phyloP scores from a whole-genome alignment of 495 filamentous ascomycete species.

The Podospora pseudocomata region DNA sequence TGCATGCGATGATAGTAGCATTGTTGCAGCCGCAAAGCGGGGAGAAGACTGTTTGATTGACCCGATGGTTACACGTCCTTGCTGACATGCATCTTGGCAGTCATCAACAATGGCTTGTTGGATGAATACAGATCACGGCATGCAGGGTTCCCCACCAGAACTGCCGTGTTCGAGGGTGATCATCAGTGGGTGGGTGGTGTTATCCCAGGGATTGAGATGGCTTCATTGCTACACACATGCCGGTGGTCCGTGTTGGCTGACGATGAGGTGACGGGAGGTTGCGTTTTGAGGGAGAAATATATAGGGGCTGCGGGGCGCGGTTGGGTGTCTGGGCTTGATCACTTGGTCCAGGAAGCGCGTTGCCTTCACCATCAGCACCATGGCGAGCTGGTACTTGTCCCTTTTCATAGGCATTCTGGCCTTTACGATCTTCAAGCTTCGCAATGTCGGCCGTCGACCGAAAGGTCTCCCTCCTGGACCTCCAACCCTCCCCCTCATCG shows the following conservation, averaged over 20 bases:
- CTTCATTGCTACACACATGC: neutral
- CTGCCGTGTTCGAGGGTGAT: neutral
- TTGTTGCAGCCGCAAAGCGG: neutral
- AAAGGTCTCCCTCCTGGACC: conserved; percentile 23
- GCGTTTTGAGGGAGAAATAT: neutral
- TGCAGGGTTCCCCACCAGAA: neutral
- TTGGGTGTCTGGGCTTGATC: neutral
- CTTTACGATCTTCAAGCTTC: neutral
- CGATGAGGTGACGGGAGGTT: neutral
- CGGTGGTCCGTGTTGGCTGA: neutral
- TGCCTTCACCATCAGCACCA: neutral
- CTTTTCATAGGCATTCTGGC: neutral
- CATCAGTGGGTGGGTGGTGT: neutral
- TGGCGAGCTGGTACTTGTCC: neutral
- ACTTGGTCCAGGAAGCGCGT: neutral
- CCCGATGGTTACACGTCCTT: neutral
- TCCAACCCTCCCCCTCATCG: conserved; percentile 21
- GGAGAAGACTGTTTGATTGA: neutral
- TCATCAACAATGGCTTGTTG: neutral
- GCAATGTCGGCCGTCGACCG: neutral
- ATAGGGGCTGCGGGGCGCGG: neutral
- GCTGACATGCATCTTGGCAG: neutral
- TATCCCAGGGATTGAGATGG: neutral
- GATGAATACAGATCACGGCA: neutral
- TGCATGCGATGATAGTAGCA: neutral